Evolutionary conservation across 805 yeast species (phyloP).

Genomic region (Sugiyamaella valdiviana): DNA sequence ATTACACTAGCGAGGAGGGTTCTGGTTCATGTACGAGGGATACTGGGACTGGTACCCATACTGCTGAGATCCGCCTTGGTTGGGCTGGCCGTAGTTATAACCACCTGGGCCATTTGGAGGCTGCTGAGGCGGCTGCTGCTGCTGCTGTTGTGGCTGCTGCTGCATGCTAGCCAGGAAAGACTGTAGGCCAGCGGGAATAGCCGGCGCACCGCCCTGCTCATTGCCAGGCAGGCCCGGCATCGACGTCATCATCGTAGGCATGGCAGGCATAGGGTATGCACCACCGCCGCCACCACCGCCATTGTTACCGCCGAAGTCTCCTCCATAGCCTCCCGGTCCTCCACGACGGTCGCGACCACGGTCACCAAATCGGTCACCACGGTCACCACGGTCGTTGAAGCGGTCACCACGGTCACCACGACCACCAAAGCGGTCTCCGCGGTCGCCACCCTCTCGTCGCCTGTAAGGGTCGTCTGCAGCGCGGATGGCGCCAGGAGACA

Average conservation of each 20-base stretch:
- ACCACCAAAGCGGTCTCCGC: conserved; percentile 6
- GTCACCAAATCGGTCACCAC: conserved; percentile 4
- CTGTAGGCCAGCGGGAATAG: conserved; percentile 16
- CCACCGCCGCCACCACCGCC: conserved; percentile 1
- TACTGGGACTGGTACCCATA: not conserved
- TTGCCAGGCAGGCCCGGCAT: not conserved
- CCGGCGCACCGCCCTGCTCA: not conserved
- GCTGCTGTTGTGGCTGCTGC: conserved; percentile 11
- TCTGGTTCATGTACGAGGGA: not conserved
- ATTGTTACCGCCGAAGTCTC: conserved; percentile 1
- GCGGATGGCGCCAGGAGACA: conserved; percentile 78
- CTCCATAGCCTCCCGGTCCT: conserved; percentile 3
- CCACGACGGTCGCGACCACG: not conserved
- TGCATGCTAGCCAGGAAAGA: conserved; percentile 15
- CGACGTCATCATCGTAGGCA: not conserved
- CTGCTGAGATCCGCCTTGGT: not conserved
- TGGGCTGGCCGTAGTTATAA: not conserved
- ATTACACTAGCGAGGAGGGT: too few species aligned
- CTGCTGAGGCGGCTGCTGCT: conserved; percentile 5
- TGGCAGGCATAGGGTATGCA: conserved; percentile 5
- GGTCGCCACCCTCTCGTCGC: conserved; percentile 5
- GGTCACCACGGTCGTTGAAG: not conserved
- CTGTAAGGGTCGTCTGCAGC: conserved; percentile 9
- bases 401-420: conserved; percentile 1
- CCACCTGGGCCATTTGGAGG: not conserved